Evolutionary conservation across 225 moss, liverwort and hornwort species (phyloP).

Genomic region (Marchantia polymorpha): DNA sequence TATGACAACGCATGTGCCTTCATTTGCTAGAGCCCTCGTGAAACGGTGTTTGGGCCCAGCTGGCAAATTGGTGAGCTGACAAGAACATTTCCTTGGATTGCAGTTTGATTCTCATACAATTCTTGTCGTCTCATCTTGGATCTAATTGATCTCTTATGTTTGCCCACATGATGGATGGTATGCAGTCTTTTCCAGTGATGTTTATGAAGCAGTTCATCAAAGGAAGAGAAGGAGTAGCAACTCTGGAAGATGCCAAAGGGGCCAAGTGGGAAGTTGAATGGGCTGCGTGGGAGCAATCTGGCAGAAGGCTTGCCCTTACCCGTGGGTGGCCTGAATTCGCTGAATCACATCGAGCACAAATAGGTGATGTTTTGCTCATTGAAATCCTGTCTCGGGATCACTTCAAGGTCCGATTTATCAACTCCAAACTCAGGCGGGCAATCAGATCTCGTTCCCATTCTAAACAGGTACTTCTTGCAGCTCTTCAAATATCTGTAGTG

Average conservation of each 20-base stretch:
- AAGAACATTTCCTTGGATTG: not conserved
- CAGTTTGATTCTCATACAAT: not conserved
- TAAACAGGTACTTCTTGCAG: constrained; percentile 27
- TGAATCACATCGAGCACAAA: constrained; percentile 41
- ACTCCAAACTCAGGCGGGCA: constrained; percentile 28
- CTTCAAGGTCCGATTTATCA: constrained; percentile 51
- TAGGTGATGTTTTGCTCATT: constrained; percentile 54
- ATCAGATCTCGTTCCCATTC: constrained; percentile 34
- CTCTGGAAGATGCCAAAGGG: constrained; percentile 44
- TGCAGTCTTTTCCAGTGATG: constrained; percentile 58
- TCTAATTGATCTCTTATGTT: not conserved
- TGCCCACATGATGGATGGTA: constrained; percentile 3
- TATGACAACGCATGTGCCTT: constrained; percentile 46
- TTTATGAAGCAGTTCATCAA: constrained; percentile 53
- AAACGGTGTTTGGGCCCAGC: constrained; percentile 49
- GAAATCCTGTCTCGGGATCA: constrained; percentile 38
- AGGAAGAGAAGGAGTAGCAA: constrained; percentile 43
- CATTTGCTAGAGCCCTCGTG: constrained; percentile 56
- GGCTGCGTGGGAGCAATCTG: constrained; percentile 62
- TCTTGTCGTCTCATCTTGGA: not conserved
- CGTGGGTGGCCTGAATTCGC: constrained; percentile 60
- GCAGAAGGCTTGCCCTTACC: constrained; percentile 52
- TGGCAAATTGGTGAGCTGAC: constrained; percentile 48
- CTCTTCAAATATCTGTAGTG: not conserved
- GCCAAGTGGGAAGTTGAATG: constrained; percentile 49